These are phyloP conservation scores for Uncinocarpus reesii DNA, from an alignment of 2,329 filamentous ascomycete genomes.

Conservation along the genomic window DNA sequence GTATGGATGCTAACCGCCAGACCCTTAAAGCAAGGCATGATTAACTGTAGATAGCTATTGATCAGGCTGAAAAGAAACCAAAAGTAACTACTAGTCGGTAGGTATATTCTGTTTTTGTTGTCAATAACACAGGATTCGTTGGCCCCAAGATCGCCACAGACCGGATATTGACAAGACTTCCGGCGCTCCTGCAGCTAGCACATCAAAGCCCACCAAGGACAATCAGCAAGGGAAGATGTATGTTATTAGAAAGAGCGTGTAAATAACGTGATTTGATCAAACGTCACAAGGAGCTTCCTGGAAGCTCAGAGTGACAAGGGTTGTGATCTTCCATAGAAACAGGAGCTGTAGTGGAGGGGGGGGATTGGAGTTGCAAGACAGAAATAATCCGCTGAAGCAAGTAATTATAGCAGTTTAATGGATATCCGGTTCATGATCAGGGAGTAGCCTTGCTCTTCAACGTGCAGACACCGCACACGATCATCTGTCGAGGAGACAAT, in stretches of 20 bases:
- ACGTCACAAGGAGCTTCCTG: background rate
- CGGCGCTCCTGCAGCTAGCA: background rate
- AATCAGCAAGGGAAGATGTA: background rate
- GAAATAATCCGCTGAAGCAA: background rate
- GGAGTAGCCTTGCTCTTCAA: background rate
- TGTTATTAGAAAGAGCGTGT: background rate
- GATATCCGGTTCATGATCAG: background rate
- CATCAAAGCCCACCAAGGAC: background rate
- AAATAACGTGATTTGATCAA: background rate
- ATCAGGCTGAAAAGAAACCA: background rate
- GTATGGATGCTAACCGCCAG: slow-evolving; percentile 95
- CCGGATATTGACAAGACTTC: background rate
- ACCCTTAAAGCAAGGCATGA: slow-evolving; percentile 96
- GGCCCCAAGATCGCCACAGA: background rate
- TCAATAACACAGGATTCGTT: background rate
- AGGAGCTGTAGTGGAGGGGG: background rate
- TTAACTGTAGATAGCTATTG: background rate
- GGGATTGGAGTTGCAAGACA: background rate
- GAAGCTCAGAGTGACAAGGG: slow-evolving; percentile 5
- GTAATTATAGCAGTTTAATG: background rate
- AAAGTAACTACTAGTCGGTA: background rate
- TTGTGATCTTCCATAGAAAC: slow-evolving; percentile 2
- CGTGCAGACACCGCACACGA: background rate
- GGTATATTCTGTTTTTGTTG: background rate
- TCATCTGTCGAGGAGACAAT: background rate